These are phyloP conservation scores for Globisporangium nodosum DNA, from an alignment of 352 stramenopile species.

Conservation along the genomic window DNA sequence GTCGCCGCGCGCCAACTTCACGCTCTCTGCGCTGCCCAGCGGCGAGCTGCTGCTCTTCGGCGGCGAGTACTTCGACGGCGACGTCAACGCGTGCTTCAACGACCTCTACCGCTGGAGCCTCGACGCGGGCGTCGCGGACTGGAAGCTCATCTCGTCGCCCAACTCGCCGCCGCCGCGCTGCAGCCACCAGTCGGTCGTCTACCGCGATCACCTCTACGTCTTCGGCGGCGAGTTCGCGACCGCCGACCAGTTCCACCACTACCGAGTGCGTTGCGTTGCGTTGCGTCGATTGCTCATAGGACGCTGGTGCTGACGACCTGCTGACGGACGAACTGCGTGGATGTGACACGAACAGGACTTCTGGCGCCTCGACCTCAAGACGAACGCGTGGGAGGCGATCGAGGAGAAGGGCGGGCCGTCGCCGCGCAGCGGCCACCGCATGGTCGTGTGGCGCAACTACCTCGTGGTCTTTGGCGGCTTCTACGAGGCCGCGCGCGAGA, in stretches of 20 bases:
- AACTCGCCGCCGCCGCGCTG: constrained; percentile 90
- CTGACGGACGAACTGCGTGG: neutral
- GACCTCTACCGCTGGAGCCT: constrained; percentile 94
- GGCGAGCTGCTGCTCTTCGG: constrained; percentile 93
- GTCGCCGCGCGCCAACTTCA: constrained; percentile 73
- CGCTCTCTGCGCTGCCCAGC: constrained; percentile 57
- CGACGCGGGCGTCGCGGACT: constrained; percentile 54
- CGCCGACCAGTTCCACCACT: constrained; percentile 97
- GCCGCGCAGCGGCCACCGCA: constrained; percentile 87
- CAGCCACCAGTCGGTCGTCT: constrained; percentile 93
- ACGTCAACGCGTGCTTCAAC: constrained; percentile 95
- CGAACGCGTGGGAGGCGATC: constrained; percentile 92
- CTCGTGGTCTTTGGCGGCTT: constrained; percentile 97
- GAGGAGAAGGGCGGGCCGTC: constrained; percentile 79
- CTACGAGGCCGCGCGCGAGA: constrained; percentile 91
- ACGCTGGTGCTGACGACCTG: too few species aligned
- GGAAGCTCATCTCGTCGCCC: constrained; percentile 87
- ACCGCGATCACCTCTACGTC: constrained; percentile 94
- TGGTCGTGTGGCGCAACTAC: constrained; percentile 94
- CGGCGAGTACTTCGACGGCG: constrained; percentile 97
- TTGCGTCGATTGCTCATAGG: neutral
- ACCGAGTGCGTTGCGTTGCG: constrained; percentile 44
- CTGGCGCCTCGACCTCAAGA: constrained; percentile 91
- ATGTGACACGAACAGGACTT: constrained; percentile 52
- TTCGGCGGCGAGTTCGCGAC: constrained; percentile 97